phyloP scores from a whole-genome alignment of 2,329 filamentous ascomycete species.

The Pseudodiploospora longispora region DNA sequence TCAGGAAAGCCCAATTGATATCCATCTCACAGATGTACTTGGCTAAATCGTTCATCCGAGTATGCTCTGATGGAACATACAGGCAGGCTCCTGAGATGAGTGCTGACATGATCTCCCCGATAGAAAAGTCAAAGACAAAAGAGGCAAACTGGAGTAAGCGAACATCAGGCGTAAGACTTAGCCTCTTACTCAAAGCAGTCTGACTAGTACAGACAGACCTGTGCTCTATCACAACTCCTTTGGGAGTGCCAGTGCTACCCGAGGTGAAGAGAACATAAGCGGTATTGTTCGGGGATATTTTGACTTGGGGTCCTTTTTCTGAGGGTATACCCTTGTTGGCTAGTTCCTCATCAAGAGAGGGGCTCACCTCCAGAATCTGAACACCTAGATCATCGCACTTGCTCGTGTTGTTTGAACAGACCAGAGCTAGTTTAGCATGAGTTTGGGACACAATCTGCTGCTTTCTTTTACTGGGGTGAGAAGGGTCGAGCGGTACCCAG shows the following conservation, averaged over 20 bases:
- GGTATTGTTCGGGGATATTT: constrained; percentile 1
- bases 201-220: constrained; percentile 5
- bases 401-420: too few relatives aligned
- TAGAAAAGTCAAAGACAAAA: constrained; percentile 1
- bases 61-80: constrained; percentile 4
- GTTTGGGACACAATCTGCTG: too few relatives aligned
- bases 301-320: too few relatives aligned
- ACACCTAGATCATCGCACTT: too few relatives aligned
- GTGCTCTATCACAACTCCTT: constrained; percentile 13
- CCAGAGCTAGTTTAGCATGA: too few relatives aligned
- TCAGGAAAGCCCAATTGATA: constrained; percentile 3
- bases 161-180: background rate
- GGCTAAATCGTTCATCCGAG: constrained; percentile 1
- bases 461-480: too few relatives aligned
- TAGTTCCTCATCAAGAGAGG: too few relatives aligned
- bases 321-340: too few relatives aligned
- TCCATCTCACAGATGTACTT: background rate
- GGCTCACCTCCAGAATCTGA: background rate
- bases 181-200: background rate
- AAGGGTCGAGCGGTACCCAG: too few relatives aligned
- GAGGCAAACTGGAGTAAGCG: constrained; percentile 6
- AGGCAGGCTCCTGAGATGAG: constrained; percentile 4
- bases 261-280: constrained; percentile 14
- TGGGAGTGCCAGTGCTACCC: constrained; percentile 13
- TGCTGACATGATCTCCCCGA: constrained; percentile 1